Conservation (phyloP, 2,329 filamentous ascomycete species). For the Cadophora luteo-olivacea region DNA sequence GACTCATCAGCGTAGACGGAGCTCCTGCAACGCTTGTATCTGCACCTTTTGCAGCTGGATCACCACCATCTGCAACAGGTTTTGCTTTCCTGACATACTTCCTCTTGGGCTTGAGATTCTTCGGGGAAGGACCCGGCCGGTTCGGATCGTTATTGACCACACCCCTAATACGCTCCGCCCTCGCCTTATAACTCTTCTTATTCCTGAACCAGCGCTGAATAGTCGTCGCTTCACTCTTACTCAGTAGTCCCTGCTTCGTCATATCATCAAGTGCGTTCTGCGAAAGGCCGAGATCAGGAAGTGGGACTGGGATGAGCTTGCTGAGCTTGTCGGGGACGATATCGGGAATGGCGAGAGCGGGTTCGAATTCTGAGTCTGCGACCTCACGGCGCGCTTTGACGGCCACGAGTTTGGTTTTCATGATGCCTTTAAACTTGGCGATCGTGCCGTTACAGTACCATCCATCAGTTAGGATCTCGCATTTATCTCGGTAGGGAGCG, state of each 20-base stretch:
- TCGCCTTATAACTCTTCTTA: slow-evolving; percentile 17
- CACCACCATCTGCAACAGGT: neutral
- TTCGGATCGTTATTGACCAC: neutral
- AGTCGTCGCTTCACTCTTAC: slow-evolving; percentile 9
- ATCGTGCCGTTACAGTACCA: slow-evolving; percentile 86
- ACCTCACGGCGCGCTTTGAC: slow-evolving; percentile 64
- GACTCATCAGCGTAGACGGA: neutral
- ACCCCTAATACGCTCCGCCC: slow-evolving; percentile 17
- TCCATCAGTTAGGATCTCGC: slow-evolving; percentile 70
- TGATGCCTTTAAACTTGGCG: slow-evolving; percentile 83
- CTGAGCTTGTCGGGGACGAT: slow-evolving; percentile 35
- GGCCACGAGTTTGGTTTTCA: slow-evolving; percentile 83
- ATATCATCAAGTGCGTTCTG: slow-evolving; percentile 35
- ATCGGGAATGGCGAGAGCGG: slow-evolving; percentile 49
- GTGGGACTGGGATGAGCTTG: slow-evolving; percentile 35
- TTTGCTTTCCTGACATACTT: neutral
- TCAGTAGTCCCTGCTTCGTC: slow-evolving; percentile 21
- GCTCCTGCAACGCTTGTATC: neutral
- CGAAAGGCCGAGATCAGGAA: slow-evolving; percentile 41
- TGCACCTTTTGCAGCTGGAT: neutral
- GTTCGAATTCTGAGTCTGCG: slow-evolving; percentile 54
- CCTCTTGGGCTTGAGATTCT: neutral
- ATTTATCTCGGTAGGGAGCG: slow-evolving; percentile 62
- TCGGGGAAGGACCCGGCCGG: neutral
- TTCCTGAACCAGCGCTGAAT: slow-evolving; percentile 16